A percentile compares a stretch with the other conserved stretches of the same genome.
Conservation (phyloP, 352 stramenopile species). For the Thalassiosira pacifica region DNA sequence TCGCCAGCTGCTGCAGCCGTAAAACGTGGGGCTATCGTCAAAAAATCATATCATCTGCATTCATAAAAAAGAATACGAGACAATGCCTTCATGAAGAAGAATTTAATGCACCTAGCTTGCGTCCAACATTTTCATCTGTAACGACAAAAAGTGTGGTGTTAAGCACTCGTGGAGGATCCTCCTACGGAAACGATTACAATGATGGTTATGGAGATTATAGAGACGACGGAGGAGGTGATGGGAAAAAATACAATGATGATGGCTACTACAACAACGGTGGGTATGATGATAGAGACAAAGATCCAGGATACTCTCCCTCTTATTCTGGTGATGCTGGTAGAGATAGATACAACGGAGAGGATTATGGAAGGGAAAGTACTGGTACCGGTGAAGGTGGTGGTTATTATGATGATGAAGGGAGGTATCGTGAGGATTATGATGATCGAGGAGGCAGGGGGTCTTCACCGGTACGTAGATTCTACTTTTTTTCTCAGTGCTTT, state of each 20-base stretch:
- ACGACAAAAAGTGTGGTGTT: constrained; percentile 1
- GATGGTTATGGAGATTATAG: constrained; percentile 39
- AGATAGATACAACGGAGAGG: constrained; percentile 46
- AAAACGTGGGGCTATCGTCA: background rate
- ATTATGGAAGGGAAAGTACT: constrained; percentile 37
- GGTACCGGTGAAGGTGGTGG: constrained; percentile 12
- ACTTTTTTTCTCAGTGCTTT: background rate
- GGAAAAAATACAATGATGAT: constrained; percentile 17
- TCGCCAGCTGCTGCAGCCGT: background rate
- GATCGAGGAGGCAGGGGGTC: constrained; percentile 16
- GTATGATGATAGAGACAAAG: constrained; percentile 19
- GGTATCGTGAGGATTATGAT: constrained; percentile 51
- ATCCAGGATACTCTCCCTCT: constrained; percentile 19
- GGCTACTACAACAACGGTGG: constrained; percentile 23
- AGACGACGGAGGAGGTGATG: background rate
- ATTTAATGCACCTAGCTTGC: background rate
- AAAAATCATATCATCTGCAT: constrained; percentile 24
- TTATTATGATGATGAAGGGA: constrained; percentile 65
- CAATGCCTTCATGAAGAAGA: constrained; percentile 1
- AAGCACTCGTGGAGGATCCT: constrained; percentile 29
- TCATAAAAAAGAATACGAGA: constrained; percentile 18
- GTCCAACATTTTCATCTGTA: background rate
- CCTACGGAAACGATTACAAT: constrained; percentile 16
- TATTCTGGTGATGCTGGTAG: background rate
- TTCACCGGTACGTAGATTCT: background rate